Percentiles rank a stretch among this genome's conserved stretches.
Conservation (phyloP, 306 rosid species). For the Corylus avellana region DNA sequence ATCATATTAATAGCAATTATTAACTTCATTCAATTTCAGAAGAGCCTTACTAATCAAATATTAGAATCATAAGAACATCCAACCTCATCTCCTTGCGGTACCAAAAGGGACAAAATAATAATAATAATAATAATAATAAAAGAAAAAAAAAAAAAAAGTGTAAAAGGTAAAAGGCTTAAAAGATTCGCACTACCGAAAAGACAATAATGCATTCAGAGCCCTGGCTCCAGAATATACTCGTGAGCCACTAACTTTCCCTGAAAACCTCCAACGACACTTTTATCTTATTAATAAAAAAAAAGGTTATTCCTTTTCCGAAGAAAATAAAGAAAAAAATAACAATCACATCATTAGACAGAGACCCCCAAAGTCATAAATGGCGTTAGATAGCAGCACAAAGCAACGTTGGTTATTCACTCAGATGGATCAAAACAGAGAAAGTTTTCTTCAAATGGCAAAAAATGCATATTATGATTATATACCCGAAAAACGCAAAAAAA, state of each 20-base stretch:
- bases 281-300: not conserved
- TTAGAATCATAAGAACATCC: not conserved
- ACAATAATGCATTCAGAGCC: not conserved
- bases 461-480: not conserved
- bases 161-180: not conserved
- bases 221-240: not conserved
- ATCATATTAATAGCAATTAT: not conserved
- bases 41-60: not conserved
- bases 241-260: not conserved
- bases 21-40: slow-evolving; percentile 1
- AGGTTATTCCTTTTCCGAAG: not conserved
- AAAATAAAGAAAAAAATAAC: not conserved
- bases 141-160: not conserved
- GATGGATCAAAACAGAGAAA: not conserved
- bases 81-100: not conserved
- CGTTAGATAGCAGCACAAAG: not conserved
- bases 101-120: no score
- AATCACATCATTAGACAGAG: slow-evolving; percentile 6
- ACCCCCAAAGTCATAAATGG: not conserved
- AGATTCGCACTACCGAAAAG: not conserved
- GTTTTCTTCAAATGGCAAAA: slow-evolving; percentile 7
- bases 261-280: not conserved
- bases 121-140: no score
- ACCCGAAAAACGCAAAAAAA: not conserved
- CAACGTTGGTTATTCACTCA: no score